A percentile compares a stretch with the other conserved stretches of the same genome.
phyloP scores from a whole-genome alignment of 1,284 basidiomycete species.

The Trichosporon coremiiforme region DNA sequence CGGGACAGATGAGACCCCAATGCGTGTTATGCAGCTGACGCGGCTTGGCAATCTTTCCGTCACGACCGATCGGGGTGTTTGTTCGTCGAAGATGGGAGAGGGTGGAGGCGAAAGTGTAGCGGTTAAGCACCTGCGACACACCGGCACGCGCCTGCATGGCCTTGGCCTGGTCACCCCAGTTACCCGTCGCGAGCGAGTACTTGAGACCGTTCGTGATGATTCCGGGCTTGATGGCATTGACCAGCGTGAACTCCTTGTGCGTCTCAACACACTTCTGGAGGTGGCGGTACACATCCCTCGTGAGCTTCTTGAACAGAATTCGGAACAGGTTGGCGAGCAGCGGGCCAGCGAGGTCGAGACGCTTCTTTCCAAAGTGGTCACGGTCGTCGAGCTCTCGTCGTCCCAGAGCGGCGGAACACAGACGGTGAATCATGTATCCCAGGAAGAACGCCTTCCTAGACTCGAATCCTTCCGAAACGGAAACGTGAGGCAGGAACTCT shows the following conservation, averaged over 20 bases:
- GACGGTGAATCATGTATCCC: constrained; percentile 99
- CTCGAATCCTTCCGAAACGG: constrained; percentile 92
- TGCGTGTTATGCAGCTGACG: constrained; percentile 99
- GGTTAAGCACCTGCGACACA: constrained; percentile 97
- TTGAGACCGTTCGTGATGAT: constrained; percentile 98
- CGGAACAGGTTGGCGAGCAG: constrained; percentile 93
- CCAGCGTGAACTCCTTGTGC: constrained; percentile 91
- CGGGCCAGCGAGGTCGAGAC: constrained; percentile 93
- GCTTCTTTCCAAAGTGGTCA: constrained; percentile 99
- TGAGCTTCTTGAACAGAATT: constrained; percentile 95
- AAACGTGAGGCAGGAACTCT: constrained; percentile 97
- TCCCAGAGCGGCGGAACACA: constrained; percentile 89
- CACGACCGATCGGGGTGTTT: constrained; percentile 96
- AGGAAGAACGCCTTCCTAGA: constrained; percentile 99
- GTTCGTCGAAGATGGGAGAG: constrained; percentile 96
- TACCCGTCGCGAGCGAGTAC: constrained; percentile 97
- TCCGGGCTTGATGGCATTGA: constrained; percentile 88
- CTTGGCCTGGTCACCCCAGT: constrained; percentile 99
- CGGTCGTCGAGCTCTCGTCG: constrained; percentile 96
- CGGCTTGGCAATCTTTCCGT: constrained; percentile 99
- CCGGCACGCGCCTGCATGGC: constrained; percentile 97
- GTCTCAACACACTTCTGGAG: constrained; percentile 98
- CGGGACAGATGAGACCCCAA: constrained; percentile 99
- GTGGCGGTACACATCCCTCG: constrained; percentile 95
- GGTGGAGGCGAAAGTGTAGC: constrained; percentile 98